Evolutionary conservation across 805 yeast genomes (phyloP).

Genomic region (Blastobotrys peoriensis): DNA sequence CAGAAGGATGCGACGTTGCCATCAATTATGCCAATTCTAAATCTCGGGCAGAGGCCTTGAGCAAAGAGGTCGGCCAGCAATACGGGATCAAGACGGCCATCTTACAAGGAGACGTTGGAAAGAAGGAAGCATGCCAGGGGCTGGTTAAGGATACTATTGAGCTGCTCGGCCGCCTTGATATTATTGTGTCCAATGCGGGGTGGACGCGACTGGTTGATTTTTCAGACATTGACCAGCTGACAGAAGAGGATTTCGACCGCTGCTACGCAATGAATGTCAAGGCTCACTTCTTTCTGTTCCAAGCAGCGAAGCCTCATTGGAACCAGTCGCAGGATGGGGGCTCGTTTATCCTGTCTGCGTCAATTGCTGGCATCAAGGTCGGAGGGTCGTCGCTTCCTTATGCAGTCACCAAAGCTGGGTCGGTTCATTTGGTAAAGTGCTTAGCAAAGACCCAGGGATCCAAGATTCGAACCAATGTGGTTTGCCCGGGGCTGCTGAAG

Average conservation of each 20-base stretch:
- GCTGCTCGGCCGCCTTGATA: conserved; percentile 31
- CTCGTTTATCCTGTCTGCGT: conserved; percentile 35
- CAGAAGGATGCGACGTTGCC: conserved; percentile 21
- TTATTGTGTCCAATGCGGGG: conserved; percentile 37
- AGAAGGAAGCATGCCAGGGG: conserved; percentile 21
- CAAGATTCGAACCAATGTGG: conserved; percentile 18
- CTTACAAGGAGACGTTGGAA: conserved; percentile 19
- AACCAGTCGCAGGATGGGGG: conserved; percentile 31
- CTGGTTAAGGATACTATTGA: conserved; percentile 27
- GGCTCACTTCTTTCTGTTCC: conserved; percentile 31
- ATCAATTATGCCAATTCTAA: conserved; percentile 16
- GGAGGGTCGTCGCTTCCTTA: conserved; percentile 33
- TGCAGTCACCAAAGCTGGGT: conserved; percentile 31
- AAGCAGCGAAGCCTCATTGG: conserved; percentile 27
- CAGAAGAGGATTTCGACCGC: conserved; percentile 25
- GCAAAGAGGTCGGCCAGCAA: conserved; percentile 2
- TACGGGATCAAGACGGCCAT: conserved; percentile 13
- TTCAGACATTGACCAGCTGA: conserved; percentile 25
- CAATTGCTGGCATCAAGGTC: conserved; percentile 33
- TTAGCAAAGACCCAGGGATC: conserved; percentile 25
- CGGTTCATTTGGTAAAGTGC: conserved; percentile 27
- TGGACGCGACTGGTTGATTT: conserved; percentile 25
- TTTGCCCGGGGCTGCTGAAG: conserved; percentile 22
- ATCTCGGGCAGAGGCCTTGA: conserved; percentile 18
- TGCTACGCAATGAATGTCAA: conserved; percentile 27